Evolutionary conservation across 495 filamentous ascomycete genomes (phyloP).

Genomic region (Neurospora sp.): DNA sequence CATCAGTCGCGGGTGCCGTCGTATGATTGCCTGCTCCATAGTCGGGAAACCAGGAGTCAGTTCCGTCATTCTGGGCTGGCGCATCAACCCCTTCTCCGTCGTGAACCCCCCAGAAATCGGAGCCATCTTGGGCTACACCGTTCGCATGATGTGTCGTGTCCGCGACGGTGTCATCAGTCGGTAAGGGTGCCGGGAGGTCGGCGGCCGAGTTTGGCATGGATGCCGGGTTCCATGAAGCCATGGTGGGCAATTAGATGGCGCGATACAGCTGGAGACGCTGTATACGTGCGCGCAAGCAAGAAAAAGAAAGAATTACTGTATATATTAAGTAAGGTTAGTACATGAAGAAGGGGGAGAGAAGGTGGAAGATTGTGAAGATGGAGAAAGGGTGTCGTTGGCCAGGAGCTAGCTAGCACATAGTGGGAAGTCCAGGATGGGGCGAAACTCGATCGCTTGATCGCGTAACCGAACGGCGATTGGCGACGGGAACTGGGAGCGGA

Average conservation of each 20-base stretch:
- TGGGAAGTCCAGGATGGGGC: constrained; percentile 8
- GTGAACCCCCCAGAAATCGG: neutral
- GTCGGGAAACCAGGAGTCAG: constrained; percentile 22
- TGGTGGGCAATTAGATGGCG: constrained; percentile 23
- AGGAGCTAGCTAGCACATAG: constrained; percentile 3
- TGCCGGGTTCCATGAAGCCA: constrained; percentile 46
- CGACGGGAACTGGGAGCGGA: neutral
- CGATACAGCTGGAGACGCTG: constrained; percentile 15
- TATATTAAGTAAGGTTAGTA: constrained; percentile 8
- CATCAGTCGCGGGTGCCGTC: constrained; percentile 14
- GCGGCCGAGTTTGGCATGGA: constrained; percentile 39
- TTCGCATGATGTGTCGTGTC: neutral
- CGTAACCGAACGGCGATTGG: neutral
- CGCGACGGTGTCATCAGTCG: neutral
- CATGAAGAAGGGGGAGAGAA: neutral
- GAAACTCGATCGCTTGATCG: constrained; percentile 1
- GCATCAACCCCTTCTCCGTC: neutral
- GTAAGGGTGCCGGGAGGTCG: constrained; percentile 9
- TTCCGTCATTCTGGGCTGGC: constrained; percentile 8
- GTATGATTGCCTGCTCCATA: constrained; percentile 18
- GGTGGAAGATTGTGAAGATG: constrained; percentile 1
- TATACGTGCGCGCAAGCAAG: constrained; percentile 4
- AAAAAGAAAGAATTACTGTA: constrained; percentile 22
- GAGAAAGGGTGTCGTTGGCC: neutral
- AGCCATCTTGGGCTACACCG: neutral